These are phyloP conservation scores for Tulasnella sp. DNA, from an alignment of 768 basidiomycete genomes.

Conservation along the genomic window DNA sequence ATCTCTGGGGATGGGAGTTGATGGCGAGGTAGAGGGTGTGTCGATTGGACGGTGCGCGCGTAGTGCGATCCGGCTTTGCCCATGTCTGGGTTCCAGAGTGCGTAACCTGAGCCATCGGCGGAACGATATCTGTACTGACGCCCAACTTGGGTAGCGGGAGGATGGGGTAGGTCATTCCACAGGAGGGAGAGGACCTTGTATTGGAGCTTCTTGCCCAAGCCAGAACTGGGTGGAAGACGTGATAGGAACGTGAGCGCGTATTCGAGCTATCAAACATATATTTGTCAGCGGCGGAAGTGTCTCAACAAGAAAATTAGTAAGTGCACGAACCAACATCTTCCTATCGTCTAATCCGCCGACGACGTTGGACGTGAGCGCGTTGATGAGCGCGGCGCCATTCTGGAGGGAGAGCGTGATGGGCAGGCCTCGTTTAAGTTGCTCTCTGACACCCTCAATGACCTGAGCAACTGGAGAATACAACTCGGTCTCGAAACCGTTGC, in stretches of 20 bases:
- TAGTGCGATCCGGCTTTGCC: slow-evolving; percentile 55
- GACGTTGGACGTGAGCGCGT: not conserved
- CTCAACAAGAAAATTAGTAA: not conserved
- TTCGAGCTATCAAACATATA: slow-evolving; percentile 20
- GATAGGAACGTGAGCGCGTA: slow-evolving; percentile 17
- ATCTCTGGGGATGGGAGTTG: slow-evolving; percentile 39
- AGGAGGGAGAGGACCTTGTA: slow-evolving; percentile 17
- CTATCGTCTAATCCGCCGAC: slow-evolving; percentile 51
- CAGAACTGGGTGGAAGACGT: slow-evolving; percentile 15
- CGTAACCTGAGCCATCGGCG: slow-evolving; percentile 53
- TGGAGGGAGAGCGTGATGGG: slow-evolving; percentile 1
- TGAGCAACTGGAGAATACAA: not conserved
- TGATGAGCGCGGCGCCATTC: not conserved
- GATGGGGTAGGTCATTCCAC: slow-evolving; percentile 74
- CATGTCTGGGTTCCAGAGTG: slow-evolving; percentile 40
- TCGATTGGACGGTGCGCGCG: slow-evolving; percentile 40
- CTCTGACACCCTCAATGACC: not conserved
- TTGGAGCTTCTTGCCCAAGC: slow-evolving; percentile 22
- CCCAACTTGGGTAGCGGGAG: slow-evolving; percentile 58
- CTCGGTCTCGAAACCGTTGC: not conserved
- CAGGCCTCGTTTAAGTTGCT: not conserved
- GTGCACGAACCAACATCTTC: slow-evolving; percentile 54
- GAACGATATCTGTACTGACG: slow-evolving; percentile 45
- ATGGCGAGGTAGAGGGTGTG: slow-evolving; percentile 30
- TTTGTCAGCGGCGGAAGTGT: not conserved